Evolutionary conservation across 2,329 filamentous ascomycete genomes (phyloP), one percentile per base, ranked within the genome.

Genomic region (Diaporthe sp.): DNA sequence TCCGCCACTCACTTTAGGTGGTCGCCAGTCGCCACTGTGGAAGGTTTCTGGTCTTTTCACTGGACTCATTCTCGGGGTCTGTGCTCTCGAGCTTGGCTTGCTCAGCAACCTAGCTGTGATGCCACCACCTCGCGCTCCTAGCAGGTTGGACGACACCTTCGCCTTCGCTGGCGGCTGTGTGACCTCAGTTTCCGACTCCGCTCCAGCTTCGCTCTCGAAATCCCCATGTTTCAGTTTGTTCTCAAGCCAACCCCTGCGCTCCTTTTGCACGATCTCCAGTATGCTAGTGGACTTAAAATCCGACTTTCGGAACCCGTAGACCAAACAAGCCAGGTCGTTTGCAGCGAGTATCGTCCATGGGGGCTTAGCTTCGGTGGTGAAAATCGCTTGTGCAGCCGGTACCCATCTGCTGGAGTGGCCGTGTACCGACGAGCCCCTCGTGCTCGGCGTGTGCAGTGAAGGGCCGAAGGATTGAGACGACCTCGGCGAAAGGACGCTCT

Each of bases 291-390:
- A 98, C 73, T 95, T 92, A 34, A 99, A 94, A 84, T 99, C 97
- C 6, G 95, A 94, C 81, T 95, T 95, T n/a, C 96, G 98, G 13
- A 99, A 95, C n/a, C 97, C 97, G 85, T 98, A 99, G n/a, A 98
- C 93, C 58, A 99, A 88, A 84, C 97, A 99, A 25, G 97, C 97
- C 67, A 99, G 88, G 82, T 99, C 97, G 82, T 99, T 99, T 68
- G 97, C 97, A 4, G 97, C 95, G 72, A 98, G 90, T 76, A 99
- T 98, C 1, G 96, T 99, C 94, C 95, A 99, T 4, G 96, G 97
- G 12, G 95, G 91, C 78, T 94, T 92, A 19, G 94, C 90, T 83
- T 98, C 95, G n/a, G 97, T 99, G 10, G 96, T 97, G 82, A 99
- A 99, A 74, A 99, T 98, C 72, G 97, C 97, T 83, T 99, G 97